Evolutionary conservation across 2,329 filamentous ascomycete species (phyloP).

Genomic region (Botryotinia convoluta): DNA sequence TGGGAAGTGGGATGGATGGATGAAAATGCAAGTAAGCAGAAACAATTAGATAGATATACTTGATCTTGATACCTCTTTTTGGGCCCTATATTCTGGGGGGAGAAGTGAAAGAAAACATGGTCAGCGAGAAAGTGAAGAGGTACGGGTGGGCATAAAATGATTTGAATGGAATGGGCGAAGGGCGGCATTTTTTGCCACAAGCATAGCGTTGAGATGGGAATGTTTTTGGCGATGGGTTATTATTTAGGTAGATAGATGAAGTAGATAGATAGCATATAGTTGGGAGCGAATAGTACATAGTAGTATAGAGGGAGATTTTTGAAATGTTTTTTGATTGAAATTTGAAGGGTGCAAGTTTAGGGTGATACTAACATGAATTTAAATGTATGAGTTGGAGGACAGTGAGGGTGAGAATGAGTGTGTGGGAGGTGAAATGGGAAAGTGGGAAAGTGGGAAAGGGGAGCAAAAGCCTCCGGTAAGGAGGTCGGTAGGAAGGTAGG

Average conservation of each 20-base stretch:
- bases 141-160: not conserved
- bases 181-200: not conserved
- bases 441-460: not conserved
- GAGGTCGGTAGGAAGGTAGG: not conserved
- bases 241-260: conserved; percentile 5
- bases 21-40: conserved; percentile 1
- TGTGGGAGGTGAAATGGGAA: not conserved
- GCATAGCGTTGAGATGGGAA: conserved; percentile 2
- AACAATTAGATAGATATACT: conserved; percentile 20
- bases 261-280: conserved; percentile 13
- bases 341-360: not conserved
- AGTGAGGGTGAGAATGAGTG: no score
- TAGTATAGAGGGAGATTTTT: not conserved
- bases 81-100: not conserved
- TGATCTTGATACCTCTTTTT: conserved; percentile 13
- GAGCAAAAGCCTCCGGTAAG: not conserved
- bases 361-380: not conserved
- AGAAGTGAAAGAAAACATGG: not conserved
- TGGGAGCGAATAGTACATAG: not conserved
- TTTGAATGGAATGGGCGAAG: not conserved
- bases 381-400: not conserved
- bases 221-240: not conserved
- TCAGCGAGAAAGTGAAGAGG: not conserved
- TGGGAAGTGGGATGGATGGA: not conserved
- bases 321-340: not conserved